A percentile compares a stretch with the other conserved stretches of the same genome.
Evolutionary conservation across 441 rosid species (phyloP).

Genomic region (Gossypium lobatum): DNA sequence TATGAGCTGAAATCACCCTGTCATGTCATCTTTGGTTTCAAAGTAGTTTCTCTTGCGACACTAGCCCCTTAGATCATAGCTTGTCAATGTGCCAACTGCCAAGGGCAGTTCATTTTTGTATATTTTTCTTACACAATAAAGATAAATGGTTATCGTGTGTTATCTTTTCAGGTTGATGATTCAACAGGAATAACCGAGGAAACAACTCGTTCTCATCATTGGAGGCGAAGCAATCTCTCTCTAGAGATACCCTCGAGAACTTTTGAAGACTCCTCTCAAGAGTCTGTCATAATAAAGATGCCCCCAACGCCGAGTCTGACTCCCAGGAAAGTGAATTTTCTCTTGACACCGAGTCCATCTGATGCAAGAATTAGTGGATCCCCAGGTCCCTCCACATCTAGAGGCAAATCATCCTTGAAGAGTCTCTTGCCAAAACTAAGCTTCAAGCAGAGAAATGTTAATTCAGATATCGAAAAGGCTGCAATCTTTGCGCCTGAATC

Average conservation of each 20-base stretch:
- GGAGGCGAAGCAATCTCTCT: slow-evolving; percentile 70
- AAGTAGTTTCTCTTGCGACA: neutral
- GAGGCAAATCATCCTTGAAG: slow-evolving; percentile 60
- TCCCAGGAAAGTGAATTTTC: slow-evolving; percentile 78
- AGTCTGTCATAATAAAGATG: slow-evolving; percentile 54
- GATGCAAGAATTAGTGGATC: slow-evolving; percentile 41
- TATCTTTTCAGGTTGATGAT: slow-evolving; percentile 40
- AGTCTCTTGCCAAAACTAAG: slow-evolving; percentile 70
- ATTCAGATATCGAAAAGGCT: slow-evolving; percentile 48
- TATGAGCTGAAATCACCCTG: neutral
- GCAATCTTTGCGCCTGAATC: slow-evolving; percentile 29
- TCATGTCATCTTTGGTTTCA: neutral
- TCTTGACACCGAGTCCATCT: slow-evolving; percentile 44
- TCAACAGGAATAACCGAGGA: slow-evolving; percentile 46
- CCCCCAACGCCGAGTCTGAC: slow-evolving; percentile 75
- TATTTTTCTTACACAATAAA: slow-evolving; percentile 1
- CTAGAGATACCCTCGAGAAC: slow-evolving; percentile 75
- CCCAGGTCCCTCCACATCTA: slow-evolving; percentile 41
- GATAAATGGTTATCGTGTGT: neutral
- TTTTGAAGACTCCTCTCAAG: slow-evolving; percentile 40
- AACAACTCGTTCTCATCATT: slow-evolving; percentile 34
- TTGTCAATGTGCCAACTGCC: neutral
- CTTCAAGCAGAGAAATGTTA: slow-evolving; percentile 50
- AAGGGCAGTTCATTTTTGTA: neutral
- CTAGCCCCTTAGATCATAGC: too few species aligned